A percentile compares a stretch with the other conserved stretches of the same genome.
Conservation (phyloP, 768 basidiomycete species). For the Suillus subaureus region DNA sequence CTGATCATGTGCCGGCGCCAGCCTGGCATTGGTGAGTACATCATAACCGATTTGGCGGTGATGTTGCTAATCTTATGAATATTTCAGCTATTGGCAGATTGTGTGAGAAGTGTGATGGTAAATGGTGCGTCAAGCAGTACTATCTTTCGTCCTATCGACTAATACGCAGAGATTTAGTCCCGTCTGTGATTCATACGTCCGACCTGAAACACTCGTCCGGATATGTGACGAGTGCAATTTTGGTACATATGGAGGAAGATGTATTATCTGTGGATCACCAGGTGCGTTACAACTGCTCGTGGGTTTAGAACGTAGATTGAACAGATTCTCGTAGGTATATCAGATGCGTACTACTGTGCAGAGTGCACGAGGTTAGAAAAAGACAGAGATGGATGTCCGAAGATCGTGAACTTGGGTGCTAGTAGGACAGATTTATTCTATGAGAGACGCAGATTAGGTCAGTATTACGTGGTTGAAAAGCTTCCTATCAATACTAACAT, state of each 20-base stretch:
- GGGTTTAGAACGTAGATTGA: slow-evolving; percentile 3
- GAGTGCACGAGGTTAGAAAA: slow-evolving; percentile 97
- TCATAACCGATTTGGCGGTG: not conserved
- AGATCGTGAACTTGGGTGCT: slow-evolving; percentile 96
- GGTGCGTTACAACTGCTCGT: slow-evolving; percentile 50
- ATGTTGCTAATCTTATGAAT: slow-evolving; percentile 14
- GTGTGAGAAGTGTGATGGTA: slow-evolving; percentile 99
- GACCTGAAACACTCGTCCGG: slow-evolving; percentile 95
- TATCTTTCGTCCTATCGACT: not conserved
- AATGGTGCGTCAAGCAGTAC: slow-evolving; percentile 69
- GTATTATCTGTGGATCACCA: slow-evolving; percentile 96
- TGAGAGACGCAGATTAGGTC: slow-evolving; percentile 83
- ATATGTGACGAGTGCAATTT: slow-evolving; percentile 99
- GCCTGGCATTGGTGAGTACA: slow-evolving; percentile 85
- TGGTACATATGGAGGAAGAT: slow-evolving; percentile 95
- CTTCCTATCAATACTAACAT: not conserved
- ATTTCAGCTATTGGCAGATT: slow-evolving; percentile 89
- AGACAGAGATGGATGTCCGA: slow-evolving; percentile 97
- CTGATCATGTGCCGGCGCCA: slow-evolving; percentile 98
- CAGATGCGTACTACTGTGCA: slow-evolving; percentile 98
- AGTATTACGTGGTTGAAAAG: slow-evolving; percentile 16
- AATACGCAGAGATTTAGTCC: slow-evolving; percentile 54
- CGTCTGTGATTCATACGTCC: slow-evolving; percentile 98
- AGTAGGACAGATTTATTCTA: slow-evolving; percentile 93
- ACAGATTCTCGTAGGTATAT: slow-evolving; percentile 67